Conservation (phyloP, 768 basidiomycete species). For the Coprinellus micaceus region DNA sequence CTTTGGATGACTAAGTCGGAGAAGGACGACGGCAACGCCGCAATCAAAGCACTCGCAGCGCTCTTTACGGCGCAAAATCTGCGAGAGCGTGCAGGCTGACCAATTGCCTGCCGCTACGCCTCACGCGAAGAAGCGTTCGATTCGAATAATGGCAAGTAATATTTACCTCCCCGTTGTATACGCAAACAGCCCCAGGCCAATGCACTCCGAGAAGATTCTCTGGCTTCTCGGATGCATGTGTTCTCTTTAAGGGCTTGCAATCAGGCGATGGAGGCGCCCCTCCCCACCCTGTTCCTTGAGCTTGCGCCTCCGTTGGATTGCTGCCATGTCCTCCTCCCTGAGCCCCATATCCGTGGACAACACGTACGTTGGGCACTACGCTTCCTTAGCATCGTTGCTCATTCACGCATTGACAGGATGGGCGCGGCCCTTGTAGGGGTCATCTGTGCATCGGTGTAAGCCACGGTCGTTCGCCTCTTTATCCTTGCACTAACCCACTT, state of each 20-base stretch:
- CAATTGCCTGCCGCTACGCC: slow-evolving; percentile 6
- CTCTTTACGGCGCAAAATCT: background rate
- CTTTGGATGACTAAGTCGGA: background rate
- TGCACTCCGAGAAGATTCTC: slow-evolving; percentile 13
- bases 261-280: slow-evolving; percentile 15
- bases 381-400: background rate
- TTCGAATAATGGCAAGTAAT: slow-evolving; percentile 7
- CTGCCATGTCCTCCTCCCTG: slow-evolving; percentile 18
- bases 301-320: slow-evolving; percentile 2
- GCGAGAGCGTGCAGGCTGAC: slow-evolving; percentile 2
- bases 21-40: slow-evolving; percentile 4
- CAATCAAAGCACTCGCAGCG: slow-evolving; percentile 2
- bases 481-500: background rate
- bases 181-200: slow-evolving; percentile 5
- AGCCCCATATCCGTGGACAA: slow-evolving; percentile 27
- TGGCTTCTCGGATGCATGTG: slow-evolving; percentile 13
- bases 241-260: slow-evolving; percentile 21
- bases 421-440: slow-evolving; percentile 51
- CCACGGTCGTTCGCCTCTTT: background rate
- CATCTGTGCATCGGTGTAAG: slow-evolving; percentile 45
- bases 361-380: slow-evolving; percentile 25
- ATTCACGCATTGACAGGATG: slow-evolving; percentile 32
- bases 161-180: slow-evolving; percentile 9
- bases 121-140: slow-evolving; percentile 11
- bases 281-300: slow-evolving; percentile 15